phyloP scores from a whole-genome alignment of 2,329 filamentous ascomycete genomes.

The Phoma sp. region DNA sequence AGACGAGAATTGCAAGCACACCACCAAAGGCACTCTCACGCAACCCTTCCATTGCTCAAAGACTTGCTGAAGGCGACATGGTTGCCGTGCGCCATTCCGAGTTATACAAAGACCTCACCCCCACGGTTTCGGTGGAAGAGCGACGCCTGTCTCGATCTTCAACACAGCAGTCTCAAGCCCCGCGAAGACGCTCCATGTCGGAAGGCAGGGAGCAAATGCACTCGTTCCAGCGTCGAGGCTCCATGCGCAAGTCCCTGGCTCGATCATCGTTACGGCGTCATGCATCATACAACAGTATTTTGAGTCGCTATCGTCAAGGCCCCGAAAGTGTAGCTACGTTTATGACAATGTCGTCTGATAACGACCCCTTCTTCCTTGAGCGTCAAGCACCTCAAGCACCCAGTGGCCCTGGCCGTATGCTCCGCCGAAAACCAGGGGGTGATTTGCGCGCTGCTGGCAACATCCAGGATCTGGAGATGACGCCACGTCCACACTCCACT shows the following conservation, averaged over 20 bases:
- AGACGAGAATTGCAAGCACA: not conserved
- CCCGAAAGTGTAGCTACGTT: slow-evolving; percentile 67
- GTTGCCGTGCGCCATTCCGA: slow-evolving; percentile 27
- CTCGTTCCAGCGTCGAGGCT: slow-evolving; percentile 44
- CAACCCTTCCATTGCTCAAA: slow-evolving; percentile 27
- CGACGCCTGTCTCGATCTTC: slow-evolving; percentile 27
- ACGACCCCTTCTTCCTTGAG: slow-evolving; percentile 50
- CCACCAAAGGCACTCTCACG: slow-evolving; percentile 15
- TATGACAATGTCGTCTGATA: slow-evolving; percentile 50
- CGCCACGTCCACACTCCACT: slow-evolving; percentile 55
- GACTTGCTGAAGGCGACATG: slow-evolving; percentile 16
- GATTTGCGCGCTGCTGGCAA: slow-evolving; percentile 56
- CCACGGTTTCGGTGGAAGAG: slow-evolving; percentile 19
- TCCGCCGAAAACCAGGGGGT: slow-evolving; percentile 57
- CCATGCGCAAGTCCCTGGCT: slow-evolving; percentile 34
- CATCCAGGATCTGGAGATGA: slow-evolving; percentile 53
- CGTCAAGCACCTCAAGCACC: slow-evolving; percentile 32
- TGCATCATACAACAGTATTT: slow-evolving; percentile 66
- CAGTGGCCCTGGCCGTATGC: slow-evolving; percentile 42
- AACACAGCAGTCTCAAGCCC: slow-evolving; percentile 25
- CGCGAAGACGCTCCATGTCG: slow-evolving; percentile 39
- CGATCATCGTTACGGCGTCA: slow-evolving; percentile 59
- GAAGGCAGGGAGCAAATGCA: slow-evolving; percentile 42
- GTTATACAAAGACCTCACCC: slow-evolving; percentile 25
- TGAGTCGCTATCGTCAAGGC: slow-evolving; percentile 56